phyloP scores from a whole-genome alignment of 257 asterid species.

The Capsicum baccatum region DNA sequence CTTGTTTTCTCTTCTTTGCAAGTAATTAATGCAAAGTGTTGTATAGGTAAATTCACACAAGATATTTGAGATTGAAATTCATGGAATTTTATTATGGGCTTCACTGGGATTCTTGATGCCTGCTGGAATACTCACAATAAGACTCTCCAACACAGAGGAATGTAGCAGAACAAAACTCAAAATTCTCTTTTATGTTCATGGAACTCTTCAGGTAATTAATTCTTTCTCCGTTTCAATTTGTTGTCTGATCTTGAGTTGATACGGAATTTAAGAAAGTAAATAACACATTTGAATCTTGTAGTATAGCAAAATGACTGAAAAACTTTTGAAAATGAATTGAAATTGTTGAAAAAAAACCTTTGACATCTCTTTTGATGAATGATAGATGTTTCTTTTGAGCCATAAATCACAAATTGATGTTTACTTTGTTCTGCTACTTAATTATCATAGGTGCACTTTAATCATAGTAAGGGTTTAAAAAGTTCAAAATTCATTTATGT shows the following conservation, averaged over 20 bases:
- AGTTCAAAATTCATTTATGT: conserved; percentile 31
- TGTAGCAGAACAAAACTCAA: conserved; percentile 48
- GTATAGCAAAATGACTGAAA: not conserved
- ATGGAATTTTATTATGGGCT: conserved; percentile 82
- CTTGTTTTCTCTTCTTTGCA: not conserved
- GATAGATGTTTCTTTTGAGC: conserved; percentile 38
- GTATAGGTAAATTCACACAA: conserved; percentile 55
- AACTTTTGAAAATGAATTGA: not conserved
- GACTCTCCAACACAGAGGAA: conserved; percentile 55
- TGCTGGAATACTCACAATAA: conserved; percentile 64
- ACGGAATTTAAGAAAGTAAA: not conserved
- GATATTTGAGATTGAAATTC: conserved; percentile 60
- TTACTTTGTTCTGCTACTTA: conserved; percentile 44
- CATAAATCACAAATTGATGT: conserved; percentile 32
- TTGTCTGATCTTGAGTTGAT: not conserved
- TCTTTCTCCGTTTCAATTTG: not conserved
- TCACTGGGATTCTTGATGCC: conserved; percentile 86
- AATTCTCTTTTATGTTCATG: conserved; percentile 66
- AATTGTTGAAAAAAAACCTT: not conserved
- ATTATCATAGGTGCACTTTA: conserved; percentile 48
- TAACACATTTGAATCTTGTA: no score
- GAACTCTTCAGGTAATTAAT: conserved; percentile 59
- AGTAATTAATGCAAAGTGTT: not conserved
- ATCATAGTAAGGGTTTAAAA: conserved; percentile 35
- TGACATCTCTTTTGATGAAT: conserved; percentile 10